Conservation (phyloP, 2,329 filamentous ascomycete species). For the Paraphaeosphaeria sporulosa region DNA sequence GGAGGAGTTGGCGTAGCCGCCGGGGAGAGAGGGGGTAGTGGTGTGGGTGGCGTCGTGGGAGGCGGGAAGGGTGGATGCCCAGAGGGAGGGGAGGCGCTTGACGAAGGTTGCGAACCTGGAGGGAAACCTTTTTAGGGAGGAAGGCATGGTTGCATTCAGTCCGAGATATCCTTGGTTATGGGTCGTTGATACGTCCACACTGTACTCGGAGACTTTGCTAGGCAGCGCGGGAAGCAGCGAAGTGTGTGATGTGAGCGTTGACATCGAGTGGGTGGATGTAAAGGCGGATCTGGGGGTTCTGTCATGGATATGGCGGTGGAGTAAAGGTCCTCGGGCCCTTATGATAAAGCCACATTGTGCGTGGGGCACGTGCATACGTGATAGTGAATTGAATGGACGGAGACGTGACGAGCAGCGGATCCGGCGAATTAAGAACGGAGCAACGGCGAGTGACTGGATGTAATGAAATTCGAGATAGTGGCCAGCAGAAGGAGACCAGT, state of each 20-base stretch:
- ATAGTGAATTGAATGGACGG: not conserved
- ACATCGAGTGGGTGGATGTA: not conserved
- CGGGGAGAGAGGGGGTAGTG: not conserved
- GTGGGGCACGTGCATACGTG: not conserved
- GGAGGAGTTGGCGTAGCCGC: conserved; percentile 3
- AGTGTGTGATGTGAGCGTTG: not conserved
- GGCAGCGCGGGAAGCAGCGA: not conserved
- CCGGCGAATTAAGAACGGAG: conserved; percentile 4
- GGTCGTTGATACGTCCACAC: no score
- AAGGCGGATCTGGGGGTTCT: not conserved
- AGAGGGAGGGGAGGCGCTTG: not conserved
- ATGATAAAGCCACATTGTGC: not conserved
- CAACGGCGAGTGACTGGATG: not conserved
- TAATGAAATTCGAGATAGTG: not conserved
- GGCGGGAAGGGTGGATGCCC: not conserved
- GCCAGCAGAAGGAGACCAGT: not conserved
- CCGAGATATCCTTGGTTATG: not conserved
- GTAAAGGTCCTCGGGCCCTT: not conserved
- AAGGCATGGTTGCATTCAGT: not conserved
- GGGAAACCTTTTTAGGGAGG: not conserved
- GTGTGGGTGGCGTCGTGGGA: not conserved
- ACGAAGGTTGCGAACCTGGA: not conserved
- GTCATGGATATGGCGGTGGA: not conserved
- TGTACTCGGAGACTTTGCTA: not conserved
- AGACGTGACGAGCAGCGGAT: not conserved